Conservation (phyloP, 805 yeast species). For the Sungouiella blattae region DNA sequence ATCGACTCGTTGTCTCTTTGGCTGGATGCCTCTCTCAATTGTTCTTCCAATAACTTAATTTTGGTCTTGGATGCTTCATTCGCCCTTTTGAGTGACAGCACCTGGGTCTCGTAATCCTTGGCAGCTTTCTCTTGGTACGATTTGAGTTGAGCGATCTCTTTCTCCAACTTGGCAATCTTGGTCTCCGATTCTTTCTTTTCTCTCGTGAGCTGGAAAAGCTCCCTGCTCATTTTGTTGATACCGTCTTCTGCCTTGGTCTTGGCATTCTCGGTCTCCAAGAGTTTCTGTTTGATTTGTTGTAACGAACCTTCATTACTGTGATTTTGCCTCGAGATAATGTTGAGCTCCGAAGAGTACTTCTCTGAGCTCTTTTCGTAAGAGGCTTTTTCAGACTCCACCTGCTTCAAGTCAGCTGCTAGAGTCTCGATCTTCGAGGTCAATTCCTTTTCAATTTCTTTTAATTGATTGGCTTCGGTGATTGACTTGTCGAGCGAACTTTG, state of each 20-base stretch:
- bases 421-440: constrained; percentile 18
- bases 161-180: constrained; percentile 40
- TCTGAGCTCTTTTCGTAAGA: constrained; percentile 28
- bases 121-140: constrained; percentile 33
- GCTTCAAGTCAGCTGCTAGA: constrained; percentile 19
- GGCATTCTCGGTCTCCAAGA: constrained; percentile 33
- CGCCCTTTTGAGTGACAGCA: constrained; percentile 19
- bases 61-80: constrained; percentile 23
- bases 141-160: constrained; percentile 29
- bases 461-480: constrained; percentile 16
- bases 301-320: constrained; percentile 21
- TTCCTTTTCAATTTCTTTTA: constrained; percentile 18
- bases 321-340: constrained; percentile 25
- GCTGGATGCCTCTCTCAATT: constrained; percentile 3
- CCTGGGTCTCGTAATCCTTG: constrained; percentile 17
- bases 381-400: constrained; percentile 27
- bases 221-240: constrained; percentile 85
- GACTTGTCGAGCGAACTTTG: constrained; percentile 14
- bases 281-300: constrained; percentile 28
- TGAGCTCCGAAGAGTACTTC: constrained; percentile 28
- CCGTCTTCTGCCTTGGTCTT: constrained; percentile 78
- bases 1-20: neutral
- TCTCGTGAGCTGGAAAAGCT: constrained; percentile 61
- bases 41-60: constrained; percentile 11
- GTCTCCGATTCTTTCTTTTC: constrained; percentile 53